Evolutionary conservation across 495 filamentous ascomycete species (phyloP), one percentile per base, ranked within the genome.

Genomic region (Neurospora pannonica): DNA sequence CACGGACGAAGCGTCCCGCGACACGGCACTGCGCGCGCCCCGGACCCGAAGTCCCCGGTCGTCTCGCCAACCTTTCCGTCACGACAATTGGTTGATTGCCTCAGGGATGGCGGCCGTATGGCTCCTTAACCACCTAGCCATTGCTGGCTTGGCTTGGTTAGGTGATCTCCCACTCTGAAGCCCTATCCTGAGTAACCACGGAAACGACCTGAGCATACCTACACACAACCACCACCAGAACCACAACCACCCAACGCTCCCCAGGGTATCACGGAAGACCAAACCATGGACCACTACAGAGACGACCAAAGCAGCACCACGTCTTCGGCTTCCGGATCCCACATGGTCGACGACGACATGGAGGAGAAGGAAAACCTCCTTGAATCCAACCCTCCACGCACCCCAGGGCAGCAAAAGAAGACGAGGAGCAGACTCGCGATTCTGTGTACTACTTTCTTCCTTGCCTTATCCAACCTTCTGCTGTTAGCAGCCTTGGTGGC

Each of bases 231-330:
- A 19, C 40, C 5, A 9, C 6, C 17, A 38, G 3, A 0, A n/a
- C n/a, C n/a, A n/a, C n/a, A n/a, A n/a, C n/a, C n/a, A n/a, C n/a
- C n/a, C n/a, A n/a, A n/a, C n/a, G n/a, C n/a, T n/a, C n/a, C n/a
- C n/a, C n/a, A n/a, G n/a, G n/a, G n/a, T n/a, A n/a, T n/a, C n/a
- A n/a, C n/a, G n/a, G n/a, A n/a, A n/a, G n/a, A n/a, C n/a, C 0
- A 3, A 71, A 71, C 15, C 10, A 54, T 34, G 38, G 71, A 40
- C n/a, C 71, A 72, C 5, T 40, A 72, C 71, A 72, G 71, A 67
- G 71, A 72, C 43, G 71, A 72, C 71, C 38, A 36, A 31, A 72
- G 71, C 38, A 46, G 42, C 42, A 46, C 42, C 42, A 31, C 71
- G 15, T 34, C 54, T 15, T 70, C 38, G 19, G 34, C 5, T 6